Conservation (phyloP, 2,329 filamentous ascomycete genomes). For the Fusarium sp. region DNA sequence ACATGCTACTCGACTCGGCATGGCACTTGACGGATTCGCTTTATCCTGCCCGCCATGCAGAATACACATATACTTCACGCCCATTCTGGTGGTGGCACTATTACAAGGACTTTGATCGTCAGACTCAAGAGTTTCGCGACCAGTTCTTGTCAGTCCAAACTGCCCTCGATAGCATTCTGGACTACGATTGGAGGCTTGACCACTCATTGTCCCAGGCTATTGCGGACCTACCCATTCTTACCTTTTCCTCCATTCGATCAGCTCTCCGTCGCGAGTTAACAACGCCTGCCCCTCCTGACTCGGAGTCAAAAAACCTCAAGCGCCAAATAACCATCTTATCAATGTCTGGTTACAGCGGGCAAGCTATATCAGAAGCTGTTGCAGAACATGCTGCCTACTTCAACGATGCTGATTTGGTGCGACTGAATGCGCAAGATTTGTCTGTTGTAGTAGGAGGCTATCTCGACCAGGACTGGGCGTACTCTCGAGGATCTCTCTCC, state of each 20-base stretch:
- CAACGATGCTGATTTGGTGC: conserved; percentile 74
- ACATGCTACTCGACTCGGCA: conserved; percentile 56
- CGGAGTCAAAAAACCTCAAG: conserved; percentile 53
- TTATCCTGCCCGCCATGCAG: conserved; percentile 52
- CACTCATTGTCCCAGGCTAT: conserved; percentile 53
- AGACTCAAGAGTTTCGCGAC: conserved; percentile 49
- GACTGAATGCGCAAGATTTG: conserved; percentile 76
- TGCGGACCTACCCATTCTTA: conserved; percentile 53
- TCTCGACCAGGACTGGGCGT: conserved; percentile 71
- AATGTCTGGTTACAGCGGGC: conserved; percentile 56
- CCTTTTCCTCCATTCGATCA: conserved; percentile 51
- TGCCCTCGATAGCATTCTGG: conserved; percentile 48
- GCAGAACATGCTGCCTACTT: conserved; percentile 73
- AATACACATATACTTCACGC: conserved; percentile 53
- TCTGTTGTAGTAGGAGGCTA: conserved; percentile 78
- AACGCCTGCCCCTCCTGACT: conserved; percentile 45
- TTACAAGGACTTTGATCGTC: conserved; percentile 53
- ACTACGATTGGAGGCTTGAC: conserved; percentile 51
- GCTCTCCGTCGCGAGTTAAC: conserved; percentile 50
- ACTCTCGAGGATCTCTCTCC: conserved; percentile 62
- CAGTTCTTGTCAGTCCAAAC: conserved; percentile 47
- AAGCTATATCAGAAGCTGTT: conserved; percentile 59
- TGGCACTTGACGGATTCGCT: conserved; percentile 54
- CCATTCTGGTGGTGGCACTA: conserved; percentile 60
- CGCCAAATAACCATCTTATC: conserved; percentile 57